Percentiles rank a stretch among this genome's conserved stretches.
These are phyloP conservation scores for Drosera spatulata DNA, from an alignment of 179 eudicot species.

Conservation along the genomic window DNA sequence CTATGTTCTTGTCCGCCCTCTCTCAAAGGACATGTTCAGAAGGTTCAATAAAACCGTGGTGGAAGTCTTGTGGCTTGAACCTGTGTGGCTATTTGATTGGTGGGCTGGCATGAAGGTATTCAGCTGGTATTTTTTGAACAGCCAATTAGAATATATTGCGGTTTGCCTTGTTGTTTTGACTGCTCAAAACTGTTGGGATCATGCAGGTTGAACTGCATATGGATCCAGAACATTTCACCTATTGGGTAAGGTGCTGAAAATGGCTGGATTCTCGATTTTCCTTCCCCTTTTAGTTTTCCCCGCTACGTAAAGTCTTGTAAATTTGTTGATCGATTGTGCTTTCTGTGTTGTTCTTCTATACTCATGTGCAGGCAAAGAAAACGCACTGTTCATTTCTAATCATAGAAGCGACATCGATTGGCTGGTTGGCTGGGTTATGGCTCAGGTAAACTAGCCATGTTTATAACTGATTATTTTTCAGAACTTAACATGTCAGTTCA, in stretches of 20 bases:
- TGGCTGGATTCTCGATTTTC: not conserved
- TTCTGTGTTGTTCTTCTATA: not conserved
- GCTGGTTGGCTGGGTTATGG: constrained; percentile 26
- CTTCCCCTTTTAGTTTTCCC: not conserved
- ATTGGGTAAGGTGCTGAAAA: constrained; percentile 40
- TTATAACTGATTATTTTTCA: too few relatives aligned
- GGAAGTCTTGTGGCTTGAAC: constrained; percentile 70
- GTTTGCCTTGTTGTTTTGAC: not conserved
- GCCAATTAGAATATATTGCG: not conserved
- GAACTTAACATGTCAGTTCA: too few relatives aligned
- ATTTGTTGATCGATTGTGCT: not conserved
- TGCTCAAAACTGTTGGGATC: constrained; percentile 2
- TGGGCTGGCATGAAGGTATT: constrained; percentile 85
- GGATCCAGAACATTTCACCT: constrained; percentile 54
- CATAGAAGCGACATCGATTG: constrained; percentile 17
- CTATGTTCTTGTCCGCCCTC: constrained; percentile 43
- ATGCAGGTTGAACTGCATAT: constrained; percentile 63
- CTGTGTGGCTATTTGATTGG: constrained; percentile 87
- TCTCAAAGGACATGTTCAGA: constrained; percentile 57
- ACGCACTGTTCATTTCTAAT: constrained; percentile 24
- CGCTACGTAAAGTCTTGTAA: not conserved
- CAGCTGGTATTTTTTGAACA: not conserved
- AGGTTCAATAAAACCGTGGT: constrained; percentile 58
- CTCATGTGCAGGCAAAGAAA: constrained; percentile 22
- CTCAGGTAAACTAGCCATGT: constrained; percentile 14